A percentile compares a stretch with the other conserved stretches of the same genome.
These are phyloP conservation scores for Ophiocordyceps robertsii DNA, from an alignment of 2,329 filamentous ascomycete species.

Conservation along the genomic window DNA sequence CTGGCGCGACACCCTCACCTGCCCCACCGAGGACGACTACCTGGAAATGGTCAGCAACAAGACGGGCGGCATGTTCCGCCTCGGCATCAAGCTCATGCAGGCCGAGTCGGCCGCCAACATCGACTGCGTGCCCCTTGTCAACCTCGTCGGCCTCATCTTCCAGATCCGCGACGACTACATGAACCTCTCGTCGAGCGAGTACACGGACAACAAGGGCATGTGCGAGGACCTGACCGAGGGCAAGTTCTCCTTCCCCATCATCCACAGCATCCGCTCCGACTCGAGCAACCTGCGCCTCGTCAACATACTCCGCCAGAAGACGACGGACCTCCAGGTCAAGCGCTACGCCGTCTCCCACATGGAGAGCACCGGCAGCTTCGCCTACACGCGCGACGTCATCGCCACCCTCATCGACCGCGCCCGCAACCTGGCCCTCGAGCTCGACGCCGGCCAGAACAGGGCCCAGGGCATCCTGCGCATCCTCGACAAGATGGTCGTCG, in stretches of 20 bases:
- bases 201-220: constrained; percentile 80
- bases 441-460: constrained; percentile 48
- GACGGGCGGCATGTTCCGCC: constrained; percentile 73
- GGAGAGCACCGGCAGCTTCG: constrained; percentile 80
- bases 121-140: constrained; percentile 75
- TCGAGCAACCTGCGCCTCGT: constrained; percentile 66
- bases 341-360: constrained; percentile 83
- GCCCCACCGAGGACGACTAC: constrained; percentile 78
- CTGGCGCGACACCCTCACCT: constrained; percentile 76
- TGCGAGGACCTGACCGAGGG: constrained; percentile 94
- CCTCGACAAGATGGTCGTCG: constrained; percentile 48
- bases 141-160: constrained; percentile 73
- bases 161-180: constrained; percentile 91
- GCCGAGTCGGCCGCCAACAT: constrained; percentile 44
- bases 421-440: constrained; percentile 44
- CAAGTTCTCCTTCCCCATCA: constrained; percentile 93
- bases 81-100: constrained; percentile 82
- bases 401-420: constrained; percentile 51
- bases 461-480: constrained; percentile 49
- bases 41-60: constrained; percentile 92
- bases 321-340: constrained; percentile 77
- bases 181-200: constrained; percentile 64
- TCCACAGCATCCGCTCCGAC: constrained; percentile 76
- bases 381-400: constrained; percentile 63
- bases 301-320: constrained; percentile 87